Conservation (phyloP, 345 rosid genomes). For the Balakata baccata region DNA sequence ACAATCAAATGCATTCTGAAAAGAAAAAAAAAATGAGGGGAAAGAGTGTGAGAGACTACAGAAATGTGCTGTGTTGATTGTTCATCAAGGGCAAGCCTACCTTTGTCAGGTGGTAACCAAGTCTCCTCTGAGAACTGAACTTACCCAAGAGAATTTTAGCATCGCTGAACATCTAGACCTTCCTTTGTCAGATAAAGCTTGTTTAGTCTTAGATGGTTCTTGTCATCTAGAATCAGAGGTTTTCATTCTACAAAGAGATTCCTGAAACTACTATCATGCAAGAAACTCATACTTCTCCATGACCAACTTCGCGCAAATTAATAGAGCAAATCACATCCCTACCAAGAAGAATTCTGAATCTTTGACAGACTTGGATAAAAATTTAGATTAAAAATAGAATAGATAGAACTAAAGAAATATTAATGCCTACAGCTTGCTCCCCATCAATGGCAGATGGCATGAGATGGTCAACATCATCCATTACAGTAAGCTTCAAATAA, state of each 20-base stretch:
- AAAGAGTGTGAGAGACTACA: conserved; percentile 35
- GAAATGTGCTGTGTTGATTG: conserved; percentile 31
- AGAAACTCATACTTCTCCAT: not conserved
- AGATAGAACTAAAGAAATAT: not conserved
- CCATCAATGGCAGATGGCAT: not conserved
- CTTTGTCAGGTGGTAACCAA: conserved; percentile 48
- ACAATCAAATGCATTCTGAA: conserved; percentile 51
- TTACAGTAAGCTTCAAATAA: not conserved
- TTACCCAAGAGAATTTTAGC: conserved; percentile 22
- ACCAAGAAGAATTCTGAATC: not conserved
- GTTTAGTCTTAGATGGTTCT: not conserved
- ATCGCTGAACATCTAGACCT: not conserved
- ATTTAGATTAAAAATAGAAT: not conserved
- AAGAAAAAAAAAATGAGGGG: conserved; percentile 21
- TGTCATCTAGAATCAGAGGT: not conserved
- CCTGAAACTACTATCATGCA: not conserved
- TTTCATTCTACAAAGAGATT: not conserved
- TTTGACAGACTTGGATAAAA: not conserved
- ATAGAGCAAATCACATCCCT: not conserved
- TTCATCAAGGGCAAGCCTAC: conserved; percentile 57
- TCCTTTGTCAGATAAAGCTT: not conserved
- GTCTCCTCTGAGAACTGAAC: conserved; percentile 35
- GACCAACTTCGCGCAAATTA: not conserved
- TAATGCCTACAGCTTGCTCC: not conserved
- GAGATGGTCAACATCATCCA: not conserved